phyloP scores from a whole-genome alignment of 2,329 filamentous ascomycete genomes.

The Cylindrodendrum hubeiense region DNA sequence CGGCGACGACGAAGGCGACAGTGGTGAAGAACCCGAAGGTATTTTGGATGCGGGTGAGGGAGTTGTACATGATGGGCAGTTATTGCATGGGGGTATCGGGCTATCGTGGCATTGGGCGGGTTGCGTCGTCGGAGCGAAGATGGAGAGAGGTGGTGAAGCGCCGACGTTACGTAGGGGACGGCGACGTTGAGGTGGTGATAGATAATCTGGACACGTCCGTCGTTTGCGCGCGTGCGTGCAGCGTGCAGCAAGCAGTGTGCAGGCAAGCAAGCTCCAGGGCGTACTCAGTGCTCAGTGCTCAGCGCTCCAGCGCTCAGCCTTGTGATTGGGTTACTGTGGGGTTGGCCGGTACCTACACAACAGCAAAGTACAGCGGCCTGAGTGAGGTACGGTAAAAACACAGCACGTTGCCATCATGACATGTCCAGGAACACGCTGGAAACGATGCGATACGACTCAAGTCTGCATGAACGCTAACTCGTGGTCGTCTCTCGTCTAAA shows the following conservation, averaged over 20 bases:
- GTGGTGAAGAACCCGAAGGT: slow-evolving; percentile 99
- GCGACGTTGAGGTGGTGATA: slow-evolving; percentile 26
- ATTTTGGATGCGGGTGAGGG: slow-evolving; percentile 86
- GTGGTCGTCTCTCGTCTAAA: no score
- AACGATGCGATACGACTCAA: no score
- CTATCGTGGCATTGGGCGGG: slow-evolving; percentile 32
- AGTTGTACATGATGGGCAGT: slow-evolving; percentile 81
- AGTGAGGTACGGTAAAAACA: no score
- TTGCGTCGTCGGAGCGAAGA: slow-evolving; percentile 7
- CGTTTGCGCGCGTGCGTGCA: slow-evolving; percentile 19
- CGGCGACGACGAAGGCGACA: slow-evolving; percentile 84
- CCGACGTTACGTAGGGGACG: slow-evolving; percentile 29
- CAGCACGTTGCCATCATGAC: not conserved
- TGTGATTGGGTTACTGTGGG: slow-evolving; percentile 41
- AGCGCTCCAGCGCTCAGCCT: no score
- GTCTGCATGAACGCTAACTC: no score
- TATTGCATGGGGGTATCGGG: not conserved
- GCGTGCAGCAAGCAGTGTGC: no score
- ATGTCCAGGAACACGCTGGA: not conserved
- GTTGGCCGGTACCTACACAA: not conserved
- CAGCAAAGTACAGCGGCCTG: not conserved
- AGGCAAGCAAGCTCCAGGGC: no score
- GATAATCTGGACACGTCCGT: slow-evolving; percentile 39
- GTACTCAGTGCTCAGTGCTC: no score
- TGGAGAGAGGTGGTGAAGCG: slow-evolving; percentile 30